phyloP scores from a whole-genome alignment of 352 stramenopile species.

The Phytopythium delawarense region DNA sequence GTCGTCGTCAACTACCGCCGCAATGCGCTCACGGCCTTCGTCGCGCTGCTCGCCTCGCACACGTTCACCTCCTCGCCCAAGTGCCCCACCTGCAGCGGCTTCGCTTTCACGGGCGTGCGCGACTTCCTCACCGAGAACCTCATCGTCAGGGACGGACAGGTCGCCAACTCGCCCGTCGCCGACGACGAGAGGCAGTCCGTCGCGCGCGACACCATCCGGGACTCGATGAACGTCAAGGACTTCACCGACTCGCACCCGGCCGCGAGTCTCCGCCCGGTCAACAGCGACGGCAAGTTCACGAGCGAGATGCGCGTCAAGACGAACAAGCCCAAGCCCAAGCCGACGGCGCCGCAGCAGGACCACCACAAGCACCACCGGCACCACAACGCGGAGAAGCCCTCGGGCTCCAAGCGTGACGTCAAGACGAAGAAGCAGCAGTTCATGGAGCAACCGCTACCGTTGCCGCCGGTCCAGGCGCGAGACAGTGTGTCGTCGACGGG shows the following conservation, averaged over 20 bases:
- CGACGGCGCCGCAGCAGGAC: slow-evolving; percentile 10
- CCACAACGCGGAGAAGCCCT: slow-evolving; percentile 11
- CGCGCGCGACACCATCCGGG: slow-evolving; percentile 40
- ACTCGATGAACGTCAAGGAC: slow-evolving; percentile 73
- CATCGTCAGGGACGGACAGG: slow-evolving; percentile 6
- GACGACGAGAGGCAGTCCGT: slow-evolving; percentile 7
- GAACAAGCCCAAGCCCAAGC: slow-evolving; percentile 14
- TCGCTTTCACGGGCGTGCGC: slow-evolving; percentile 68
- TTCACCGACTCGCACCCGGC: slow-evolving; percentile 63
- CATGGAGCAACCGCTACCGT: slow-evolving; percentile 16
- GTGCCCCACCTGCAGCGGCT: slow-evolving; percentile 73
- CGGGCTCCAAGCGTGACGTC: not conserved
- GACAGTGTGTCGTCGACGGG: slow-evolving; percentile 20
- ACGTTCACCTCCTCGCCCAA: slow-evolving; percentile 78
- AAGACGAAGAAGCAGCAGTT: slow-evolving; percentile 4
- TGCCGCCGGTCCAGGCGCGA: slow-evolving; percentile 16
- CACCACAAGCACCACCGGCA: slow-evolving; percentile 7
- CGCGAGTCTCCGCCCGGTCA: slow-evolving; percentile 40
- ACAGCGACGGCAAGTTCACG: slow-evolving; percentile 66
- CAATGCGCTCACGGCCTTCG: slow-evolving; percentile 64
- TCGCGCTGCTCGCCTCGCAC: slow-evolving; percentile 70
- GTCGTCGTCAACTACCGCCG: slow-evolving; percentile 83
- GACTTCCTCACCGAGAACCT: slow-evolving; percentile 67
- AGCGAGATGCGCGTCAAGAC: slow-evolving; percentile 12
- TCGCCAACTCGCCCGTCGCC: slow-evolving; percentile 9